These are phyloP conservation scores for Colletotrichum siamense DNA, from an alignment of 2,329 filamentous ascomycete species.

Conservation along the genomic window DNA sequence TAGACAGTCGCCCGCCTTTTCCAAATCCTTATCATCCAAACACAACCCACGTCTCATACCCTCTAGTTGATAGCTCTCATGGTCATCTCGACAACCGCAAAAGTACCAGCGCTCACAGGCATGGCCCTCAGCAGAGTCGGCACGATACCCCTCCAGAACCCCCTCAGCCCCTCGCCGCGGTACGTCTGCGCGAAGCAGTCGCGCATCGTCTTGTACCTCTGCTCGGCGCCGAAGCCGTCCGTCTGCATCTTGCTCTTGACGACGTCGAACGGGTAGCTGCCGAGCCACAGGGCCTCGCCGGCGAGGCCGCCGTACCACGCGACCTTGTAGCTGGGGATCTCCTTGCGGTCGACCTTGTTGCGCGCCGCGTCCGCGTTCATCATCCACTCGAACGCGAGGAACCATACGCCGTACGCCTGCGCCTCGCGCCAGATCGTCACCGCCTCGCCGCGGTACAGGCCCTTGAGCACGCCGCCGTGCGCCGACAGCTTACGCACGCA, in stretches of 20 bases:
- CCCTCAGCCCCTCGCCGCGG: constrained; percentile 74
- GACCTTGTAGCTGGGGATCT: constrained; percentile 84
- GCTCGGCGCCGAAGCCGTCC: constrained; percentile 79
- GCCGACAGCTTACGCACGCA: constrained; percentile 84
- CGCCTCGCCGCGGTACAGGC: constrained; percentile 84
- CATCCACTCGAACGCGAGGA: constrained; percentile 91
- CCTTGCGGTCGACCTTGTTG: constrained; percentile 75
- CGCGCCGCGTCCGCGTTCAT: constrained; percentile 89
- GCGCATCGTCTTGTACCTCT: constrained; percentile 81
- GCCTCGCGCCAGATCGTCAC: constrained; percentile 91
- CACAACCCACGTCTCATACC: background rate
- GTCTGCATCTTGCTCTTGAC: constrained; percentile 99
- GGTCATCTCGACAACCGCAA: constrained; percentile 79
- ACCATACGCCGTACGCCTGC: constrained; percentile 96
- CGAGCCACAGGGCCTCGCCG: constrained; percentile 91
- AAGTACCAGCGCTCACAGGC: constrained; percentile 97
- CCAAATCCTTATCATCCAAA: background rate
- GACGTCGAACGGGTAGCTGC: constrained; percentile 94
- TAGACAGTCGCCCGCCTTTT: background rate
- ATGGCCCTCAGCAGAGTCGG: constrained; percentile 93
- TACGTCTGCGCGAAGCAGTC: constrained; percentile 89
- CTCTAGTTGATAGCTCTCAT: constrained; percentile 62
- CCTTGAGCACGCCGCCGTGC: constrained; percentile 69
- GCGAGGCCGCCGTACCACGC: constrained; percentile 92
- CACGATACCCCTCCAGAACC: constrained; percentile 94